Evolutionary conservation across 192 early-diverging fungal species (phyloP), one percentile per base, ranked within the genome.

Genomic region (Coemansia sp.): DNA sequence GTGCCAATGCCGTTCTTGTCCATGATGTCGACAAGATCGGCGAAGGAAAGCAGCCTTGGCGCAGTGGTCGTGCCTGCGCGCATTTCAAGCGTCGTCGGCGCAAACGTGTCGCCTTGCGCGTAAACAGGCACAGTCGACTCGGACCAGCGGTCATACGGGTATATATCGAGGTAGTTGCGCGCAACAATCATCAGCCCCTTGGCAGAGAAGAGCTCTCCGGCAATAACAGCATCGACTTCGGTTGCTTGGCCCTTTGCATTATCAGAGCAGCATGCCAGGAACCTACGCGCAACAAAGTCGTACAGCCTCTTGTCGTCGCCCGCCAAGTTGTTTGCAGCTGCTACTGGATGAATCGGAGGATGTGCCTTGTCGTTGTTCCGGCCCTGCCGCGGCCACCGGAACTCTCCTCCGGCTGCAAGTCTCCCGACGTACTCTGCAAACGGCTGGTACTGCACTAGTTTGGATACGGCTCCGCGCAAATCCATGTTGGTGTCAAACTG

Each of bases 1-100:
- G 97, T 99, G 15, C 95, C 97, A 45, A 99, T 98, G 18, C 92
- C 93, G 68, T 92, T 91, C 74, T 92, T 90, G 63, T 98, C 93
- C 95, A 99, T 97, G 23, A 92, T 63, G 0, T 83, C 85, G 69
- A 99, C 94, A 38, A 99, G 83, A 34, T 98, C 95, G 12, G 88
- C 81, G 66, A 96, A 95, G 0, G 89, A 92, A 21, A 99, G 76
- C 41, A 93, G 85, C 21, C 85, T 84, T 0, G 96, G 97, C 6
- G 88, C 81, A 0, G 77, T 79, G 0, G 97, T 98, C 1, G 55
- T 52, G 1, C 92, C 91, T 3, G 73, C 64, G 21, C 71, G 79
- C 88, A 97, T 91, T 23, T 88, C 77, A 11, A 95, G 71, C 9
- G 64, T 68, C 1, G 86, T 80, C 1, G 96, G 95, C 35, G 77